Base-by-base conservation (phyloP, 169 alveolate genomes). In the Plasmodium gonderi region DNA sequence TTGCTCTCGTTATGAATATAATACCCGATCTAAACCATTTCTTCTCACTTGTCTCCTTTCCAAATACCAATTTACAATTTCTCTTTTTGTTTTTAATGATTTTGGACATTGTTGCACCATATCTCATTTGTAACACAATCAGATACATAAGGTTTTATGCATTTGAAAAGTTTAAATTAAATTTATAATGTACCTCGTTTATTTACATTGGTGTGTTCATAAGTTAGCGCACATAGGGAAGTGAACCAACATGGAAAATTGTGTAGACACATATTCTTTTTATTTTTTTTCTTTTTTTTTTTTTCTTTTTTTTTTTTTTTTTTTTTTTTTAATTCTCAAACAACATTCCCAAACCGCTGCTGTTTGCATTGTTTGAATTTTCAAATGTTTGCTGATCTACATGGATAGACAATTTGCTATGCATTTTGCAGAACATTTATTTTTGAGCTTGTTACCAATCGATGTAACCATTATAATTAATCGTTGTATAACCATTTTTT, bases 31-130 rank as follows among this genome's bases (percentile, higher is more conserved):
- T 87, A 47, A 87, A 87, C 47, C 12, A 87, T 65, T 87, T 87
- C 40, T 87, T 87, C 17, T 87, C 93, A 5, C 93, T 87, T 42
- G 93, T 87, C 9, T 77, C 93, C 12, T 87, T 87, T 77, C 93
- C 93, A 9, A 76, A 51, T 74, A 26, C 23, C 26, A 26, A 60
- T 12, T 36, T 87, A 5, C 60, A 87, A 68, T 64, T 75, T 51
- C 31, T 87, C 23, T 87, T 87, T 76, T 77, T 87, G 44, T 74
- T 45, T 65, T 64, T 87, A 42, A 76, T 77, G 87, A 20, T 87
- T 33, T 11, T 76, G 23, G 93, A 87, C 26, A 54, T 87, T 26
- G 76, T 64, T 29, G 68, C 68, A 23, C 93, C 93, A 23, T 87
- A 87, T 47, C 64, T 87, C 17, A 60, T 87, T 51, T 75, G 79